phyloP scores from a whole-genome alignment of 2,329 filamentous ascomycete genomes.

The Plenodomus lindquistii region DNA sequence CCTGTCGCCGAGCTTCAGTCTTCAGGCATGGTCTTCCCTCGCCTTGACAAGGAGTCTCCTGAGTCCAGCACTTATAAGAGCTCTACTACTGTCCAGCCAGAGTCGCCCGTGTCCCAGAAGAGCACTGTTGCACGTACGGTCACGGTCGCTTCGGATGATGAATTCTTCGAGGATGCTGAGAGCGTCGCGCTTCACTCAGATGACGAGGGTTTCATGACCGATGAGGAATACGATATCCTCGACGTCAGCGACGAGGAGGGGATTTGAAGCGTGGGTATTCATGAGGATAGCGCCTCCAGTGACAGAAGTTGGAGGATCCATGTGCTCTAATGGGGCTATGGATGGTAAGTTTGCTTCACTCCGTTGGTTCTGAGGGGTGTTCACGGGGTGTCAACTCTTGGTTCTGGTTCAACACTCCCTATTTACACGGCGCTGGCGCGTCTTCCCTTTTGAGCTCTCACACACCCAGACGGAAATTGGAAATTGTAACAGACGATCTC shows the following conservation, averaged over 20 bases:
- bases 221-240: slow-evolving; percentile 97
- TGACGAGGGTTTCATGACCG: slow-evolving; percentile 86
- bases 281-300: not conserved
- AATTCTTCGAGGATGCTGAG: slow-evolving; percentile 63
- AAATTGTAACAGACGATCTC: not conserved
- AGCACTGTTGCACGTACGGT: slow-evolving; percentile 36
- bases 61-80: slow-evolving; percentile 75
- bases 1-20: slow-evolving; percentile 19
- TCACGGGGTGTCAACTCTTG: not conserved
- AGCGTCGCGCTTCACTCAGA: slow-evolving; percentile 58
- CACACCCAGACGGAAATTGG: not conserved
- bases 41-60: slow-evolving; percentile 91
- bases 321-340: not conserved
- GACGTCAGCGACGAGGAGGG: slow-evolving; percentile 89
- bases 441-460: not conserved
- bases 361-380: not conserved
- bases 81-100: slow-evolving; percentile 32
- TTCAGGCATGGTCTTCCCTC: slow-evolving; percentile 91
- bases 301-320: not conserved
- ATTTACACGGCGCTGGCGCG: not conserved
- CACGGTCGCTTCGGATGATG: slow-evolving; percentile 51
- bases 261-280: not conserved
- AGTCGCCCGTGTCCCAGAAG: slow-evolving; percentile 29
- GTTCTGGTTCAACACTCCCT: not conserved
- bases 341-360: not conserved